Conservation (phyloP, 1,284 basidiomycete genomes). For the Mycena sp. region DNA sequence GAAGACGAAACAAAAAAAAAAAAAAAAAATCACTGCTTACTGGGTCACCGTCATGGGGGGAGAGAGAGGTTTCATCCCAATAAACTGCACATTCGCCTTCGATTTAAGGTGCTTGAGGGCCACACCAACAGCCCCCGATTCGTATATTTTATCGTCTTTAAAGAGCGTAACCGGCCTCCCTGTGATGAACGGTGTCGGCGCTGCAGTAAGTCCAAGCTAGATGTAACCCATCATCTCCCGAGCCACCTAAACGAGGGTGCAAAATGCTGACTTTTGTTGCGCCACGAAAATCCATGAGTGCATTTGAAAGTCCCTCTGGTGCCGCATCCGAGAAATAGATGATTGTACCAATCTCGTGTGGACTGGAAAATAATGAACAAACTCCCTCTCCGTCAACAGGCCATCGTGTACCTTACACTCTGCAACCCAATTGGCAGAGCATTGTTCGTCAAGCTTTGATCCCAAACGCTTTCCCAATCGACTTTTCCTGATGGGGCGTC, state of each 20-base stretch:
- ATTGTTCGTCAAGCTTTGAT: conserved; percentile 37
- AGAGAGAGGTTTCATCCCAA: conserved; percentile 64
- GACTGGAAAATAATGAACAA: conserved; percentile 36
- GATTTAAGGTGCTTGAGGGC: conserved; percentile 55
- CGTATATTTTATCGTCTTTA: conserved; percentile 63
- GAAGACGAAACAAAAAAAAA: not conserved
- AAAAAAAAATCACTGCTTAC: conserved; percentile 49
- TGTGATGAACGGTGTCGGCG: conserved; percentile 88
- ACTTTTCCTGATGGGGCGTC: conserved; percentile 35
- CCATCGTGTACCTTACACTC: conserved; percentile 43
- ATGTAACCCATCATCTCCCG: not conserved
- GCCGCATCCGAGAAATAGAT: conserved; percentile 71
- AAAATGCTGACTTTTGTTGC: conserved; percentile 59
- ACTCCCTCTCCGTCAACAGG: not conserved
- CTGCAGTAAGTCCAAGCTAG: conserved; percentile 77
- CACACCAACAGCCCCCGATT: conserved; percentile 79
- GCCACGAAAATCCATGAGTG: conserved; percentile 56
- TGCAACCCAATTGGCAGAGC: conserved; percentile 50
- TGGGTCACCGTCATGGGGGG: conserved; percentile 63
- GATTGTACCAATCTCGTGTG: conserved; percentile 55
- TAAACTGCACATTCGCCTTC: conserved; percentile 53
- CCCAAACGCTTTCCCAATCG: conserved; percentile 66
- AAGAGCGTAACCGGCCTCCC: conserved; percentile 84
- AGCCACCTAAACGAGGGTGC: not conserved
- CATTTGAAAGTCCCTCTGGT: conserved; percentile 67